Conservation (phyloP, 2,329 filamentous ascomycete species). For the Trichoderma breve region DNA sequence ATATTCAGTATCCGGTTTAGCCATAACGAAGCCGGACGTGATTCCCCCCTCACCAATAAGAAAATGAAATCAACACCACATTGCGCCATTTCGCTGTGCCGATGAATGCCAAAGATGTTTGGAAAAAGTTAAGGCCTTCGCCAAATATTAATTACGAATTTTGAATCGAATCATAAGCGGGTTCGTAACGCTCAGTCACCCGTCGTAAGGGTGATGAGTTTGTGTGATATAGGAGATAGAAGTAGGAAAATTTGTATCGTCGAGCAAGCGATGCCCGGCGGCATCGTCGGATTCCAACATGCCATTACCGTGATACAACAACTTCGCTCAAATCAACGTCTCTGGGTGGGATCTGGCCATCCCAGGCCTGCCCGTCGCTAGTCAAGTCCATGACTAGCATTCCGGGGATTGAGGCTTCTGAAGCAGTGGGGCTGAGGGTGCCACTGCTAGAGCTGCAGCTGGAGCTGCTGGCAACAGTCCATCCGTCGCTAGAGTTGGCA, state of each 20-base stretch:
- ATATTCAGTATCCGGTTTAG: constrained; percentile 28
- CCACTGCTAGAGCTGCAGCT: constrained; percentile 53
- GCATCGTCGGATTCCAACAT: constrained; percentile 21
- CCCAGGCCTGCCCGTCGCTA: constrained; percentile 40
- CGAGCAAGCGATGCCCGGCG: neutral
- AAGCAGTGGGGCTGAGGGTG: constrained; percentile 49
- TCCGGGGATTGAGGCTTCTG: constrained; percentile 42
- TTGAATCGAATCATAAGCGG: constrained; percentile 29
- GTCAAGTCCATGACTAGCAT: constrained; percentile 38
- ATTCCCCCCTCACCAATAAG: constrained; percentile 25
- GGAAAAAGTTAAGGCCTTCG: constrained; percentile 27
- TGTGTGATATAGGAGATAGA: neutral
- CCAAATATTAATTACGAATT: constrained; percentile 34
- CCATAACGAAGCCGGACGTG: constrained; percentile 30
- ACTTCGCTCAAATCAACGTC: constrained; percentile 49
- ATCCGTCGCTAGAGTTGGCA: constrained; percentile 71
- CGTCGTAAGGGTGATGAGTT: constrained; percentile 11
- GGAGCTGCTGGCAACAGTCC: constrained; percentile 84
- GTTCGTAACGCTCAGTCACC: constrained; percentile 23
- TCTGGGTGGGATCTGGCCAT: constrained; percentile 35
- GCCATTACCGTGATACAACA: constrained; percentile 38
- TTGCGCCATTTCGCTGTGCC: constrained; percentile 42
- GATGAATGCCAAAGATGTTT: constrained; percentile 42
- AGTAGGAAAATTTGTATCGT: neutral
- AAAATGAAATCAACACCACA: constrained; percentile 27